Base-by-base conservation (phyloP, 225 moss, liverwort and hornwort species). In the Lunularia cruciata region DNA sequence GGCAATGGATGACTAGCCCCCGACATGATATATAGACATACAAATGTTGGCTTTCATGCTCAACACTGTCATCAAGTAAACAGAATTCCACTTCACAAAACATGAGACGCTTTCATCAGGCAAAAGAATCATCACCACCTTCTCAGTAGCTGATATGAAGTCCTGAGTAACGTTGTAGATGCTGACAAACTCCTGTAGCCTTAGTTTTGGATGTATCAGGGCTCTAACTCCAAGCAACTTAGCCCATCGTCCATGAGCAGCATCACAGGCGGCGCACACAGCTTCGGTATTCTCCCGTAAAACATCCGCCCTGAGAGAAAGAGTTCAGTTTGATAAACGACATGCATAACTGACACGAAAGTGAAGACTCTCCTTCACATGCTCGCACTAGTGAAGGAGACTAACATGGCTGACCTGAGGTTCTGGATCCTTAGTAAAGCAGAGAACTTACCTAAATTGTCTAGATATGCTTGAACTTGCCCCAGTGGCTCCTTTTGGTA, bases 251-350 rank as follows among this genome's bases (percentile, higher is more conserved):
- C 89, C 90, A 84, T 96, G 96, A 19, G 96, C 96, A 67, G 96
- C 89, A 83, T 96, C 96, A 78, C 96, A 96, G 52, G 92, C 92
- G 33, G 96, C 96, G 76, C 96, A 96, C 67, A 96, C 92, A 68
- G 96, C 92, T 76, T 96, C 96, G 22, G 96, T 89, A 45, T 88
- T 96, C 70, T 96, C 96, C 67, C 93, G 80, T 69, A 96, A 73
- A 64, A 96, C 92, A 77, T 96, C 96, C 75, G 92, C 96, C 78
- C 96, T 96, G 89, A 70, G 83, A 74, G 19, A 61, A 7, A 38
- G 26, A 25, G 11, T 32, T 6, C 39, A 59, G n/a, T n/a, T n/a
- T n/a, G n/a, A n/a, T n/a, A n/a, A n/a, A n/a, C n/a, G n/a, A n/a
- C n/a, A n/a, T n/a, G n/a, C n/a, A n/a, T n/a, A n/a, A n/a, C n/a